Conservation (phyloP, 1,139 yeast genomes). For the Sugiyamaella japonica region DNA sequence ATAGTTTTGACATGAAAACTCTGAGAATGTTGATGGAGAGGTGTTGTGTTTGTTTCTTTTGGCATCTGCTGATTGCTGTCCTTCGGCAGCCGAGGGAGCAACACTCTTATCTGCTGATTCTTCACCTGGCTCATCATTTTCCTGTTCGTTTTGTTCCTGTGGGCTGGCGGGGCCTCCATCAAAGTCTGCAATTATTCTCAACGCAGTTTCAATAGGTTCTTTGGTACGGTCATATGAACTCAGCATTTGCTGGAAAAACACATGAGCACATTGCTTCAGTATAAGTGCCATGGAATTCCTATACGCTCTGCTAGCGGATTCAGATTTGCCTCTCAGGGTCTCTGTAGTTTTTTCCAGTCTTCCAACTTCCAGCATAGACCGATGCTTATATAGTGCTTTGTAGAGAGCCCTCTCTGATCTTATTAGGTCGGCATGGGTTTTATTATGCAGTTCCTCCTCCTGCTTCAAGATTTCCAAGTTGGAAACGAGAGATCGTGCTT, state of each 20-base stretch:
- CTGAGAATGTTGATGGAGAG: background rate
- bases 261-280: slow-evolving; percentile 25
- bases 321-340: slow-evolving; percentile 19
- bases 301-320: slow-evolving; percentile 18
- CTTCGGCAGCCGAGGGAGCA: background rate
- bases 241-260: slow-evolving; percentile 22
- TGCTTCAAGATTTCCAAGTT: slow-evolving; percentile 25
- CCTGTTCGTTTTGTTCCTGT: background rate
- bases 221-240: slow-evolving; percentile 18
- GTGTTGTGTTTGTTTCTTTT: background rate
- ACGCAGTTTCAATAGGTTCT: slow-evolving; percentile 20
- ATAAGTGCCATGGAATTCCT: slow-evolving; percentile 22
- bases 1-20: background rate
- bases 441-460: slow-evolving; percentile 26
- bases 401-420: slow-evolving; percentile 27
- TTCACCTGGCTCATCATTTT: background rate
- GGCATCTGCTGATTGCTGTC: background rate
- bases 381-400: slow-evolving; percentile 28
- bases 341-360: slow-evolving; percentile 24
- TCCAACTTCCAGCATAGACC: slow-evolving; percentile 23
- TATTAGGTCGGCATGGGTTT: slow-evolving; percentile 20
- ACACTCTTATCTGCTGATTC: background rate
- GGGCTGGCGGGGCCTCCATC: slow-evolving; percentile 6
- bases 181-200: slow-evolving; percentile 20
- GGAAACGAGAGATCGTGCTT: slow-evolving; percentile 18